phyloP scores from a whole-genome alignment of 768 basidiomycete genomes.

The Suillus alpinus region DNA sequence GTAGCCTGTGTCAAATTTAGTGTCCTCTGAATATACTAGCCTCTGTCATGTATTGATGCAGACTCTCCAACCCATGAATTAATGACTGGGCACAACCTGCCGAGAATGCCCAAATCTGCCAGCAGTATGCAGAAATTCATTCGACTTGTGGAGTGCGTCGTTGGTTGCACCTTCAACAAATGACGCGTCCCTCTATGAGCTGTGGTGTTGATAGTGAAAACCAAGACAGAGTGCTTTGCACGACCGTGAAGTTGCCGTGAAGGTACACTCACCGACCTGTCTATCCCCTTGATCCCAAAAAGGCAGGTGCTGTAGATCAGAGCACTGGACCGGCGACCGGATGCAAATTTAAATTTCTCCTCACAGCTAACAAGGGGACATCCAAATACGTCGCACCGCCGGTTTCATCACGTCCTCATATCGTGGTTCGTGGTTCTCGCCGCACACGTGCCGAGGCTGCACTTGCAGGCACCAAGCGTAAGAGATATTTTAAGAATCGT shows the following conservation, averaged over 20 bases:
- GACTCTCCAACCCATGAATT: no score
- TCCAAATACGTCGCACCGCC: constrained; percentile 13
- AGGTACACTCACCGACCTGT: not conserved
- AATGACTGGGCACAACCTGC: not conserved
- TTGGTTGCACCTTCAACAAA: not conserved
- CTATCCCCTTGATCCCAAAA: constrained; percentile 12
- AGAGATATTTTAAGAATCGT: not conserved
- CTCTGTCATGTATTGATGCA: no score
- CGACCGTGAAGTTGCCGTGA: not conserved
- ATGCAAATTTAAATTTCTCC: not conserved
- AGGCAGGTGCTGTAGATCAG: constrained; percentile 15
- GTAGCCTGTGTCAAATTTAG: not conserved
- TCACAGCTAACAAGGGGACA: constrained; percentile 20
- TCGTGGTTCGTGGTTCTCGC: not conserved
- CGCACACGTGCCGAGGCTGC: not conserved
- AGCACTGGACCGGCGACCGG: not conserved
- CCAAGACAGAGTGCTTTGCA: not conserved
- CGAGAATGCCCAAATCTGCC: not conserved
- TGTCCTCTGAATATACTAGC: not conserved
- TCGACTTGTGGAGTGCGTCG: not conserved
- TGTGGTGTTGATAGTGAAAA: not conserved
- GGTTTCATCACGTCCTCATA: not conserved
- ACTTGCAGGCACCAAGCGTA: not conserved
- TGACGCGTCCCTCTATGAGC: not conserved
- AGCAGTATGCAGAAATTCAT: not conserved